Evolutionary conservation across 371 early-diverging fungal genomes (phyloP).

Genomic region (Lichtheimia ornata): DNA sequence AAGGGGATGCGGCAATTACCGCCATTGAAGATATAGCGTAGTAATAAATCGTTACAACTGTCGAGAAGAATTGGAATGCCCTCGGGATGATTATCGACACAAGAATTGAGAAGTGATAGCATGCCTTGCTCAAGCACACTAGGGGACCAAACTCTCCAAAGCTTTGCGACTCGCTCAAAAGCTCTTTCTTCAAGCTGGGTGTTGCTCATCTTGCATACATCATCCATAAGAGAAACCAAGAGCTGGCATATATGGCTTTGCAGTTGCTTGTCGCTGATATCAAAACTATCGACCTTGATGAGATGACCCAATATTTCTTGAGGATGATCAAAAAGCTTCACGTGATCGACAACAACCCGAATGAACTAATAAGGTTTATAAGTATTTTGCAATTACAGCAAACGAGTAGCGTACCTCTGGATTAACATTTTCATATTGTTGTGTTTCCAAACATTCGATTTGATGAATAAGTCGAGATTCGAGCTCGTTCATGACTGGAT

Average conservation of each 20-base stretch:
- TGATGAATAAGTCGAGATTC: constrained; percentile 9
- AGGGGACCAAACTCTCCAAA: constrained; percentile 20
- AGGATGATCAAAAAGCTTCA: constrained; percentile 4
- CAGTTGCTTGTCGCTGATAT: constrained; percentile 9
- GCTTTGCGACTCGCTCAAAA: constrained; percentile 27
- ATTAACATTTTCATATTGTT: background rate
- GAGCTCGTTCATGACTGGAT: constrained; percentile 29
- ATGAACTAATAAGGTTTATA: background rate
- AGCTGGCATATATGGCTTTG: constrained; percentile 16
- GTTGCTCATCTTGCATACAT: constrained; percentile 15
- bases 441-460: constrained; percentile 7
- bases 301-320: constrained; percentile 17
- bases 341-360: background rate
- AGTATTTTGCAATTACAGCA: background rate
- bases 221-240: constrained; percentile 26
- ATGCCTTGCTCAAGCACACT: constrained; percentile 15
- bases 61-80: constrained; percentile 1
- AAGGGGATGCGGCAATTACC: constrained; percentile 21
- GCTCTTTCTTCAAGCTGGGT: constrained; percentile 20
- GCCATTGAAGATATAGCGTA: constrained; percentile 34
- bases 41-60: background rate
- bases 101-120: constrained; percentile 23
- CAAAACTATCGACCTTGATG: constrained; percentile 24
- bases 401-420: background rate
- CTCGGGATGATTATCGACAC: background rate